Conservation (phyloP, 345 rosid species). For the Rubroshorea leprosula region DNA sequence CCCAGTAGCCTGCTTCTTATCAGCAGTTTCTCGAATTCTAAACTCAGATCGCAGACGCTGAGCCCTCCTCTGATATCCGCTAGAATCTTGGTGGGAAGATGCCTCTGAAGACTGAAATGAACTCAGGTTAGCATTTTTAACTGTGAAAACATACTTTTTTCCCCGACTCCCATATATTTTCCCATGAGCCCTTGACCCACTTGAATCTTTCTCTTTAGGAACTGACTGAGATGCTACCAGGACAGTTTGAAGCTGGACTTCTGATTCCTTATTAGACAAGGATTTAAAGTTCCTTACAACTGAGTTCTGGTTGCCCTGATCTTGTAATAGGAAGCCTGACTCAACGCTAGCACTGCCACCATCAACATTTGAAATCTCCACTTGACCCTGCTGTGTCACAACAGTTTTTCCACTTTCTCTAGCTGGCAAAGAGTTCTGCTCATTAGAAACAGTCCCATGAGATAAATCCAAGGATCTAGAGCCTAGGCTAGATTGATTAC, state of each 20-base stretch:
- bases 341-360: slow-evolving; percentile 27
- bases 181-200: slow-evolving; percentile 34
- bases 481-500: no score
- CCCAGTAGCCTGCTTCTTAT: slow-evolving; percentile 31
- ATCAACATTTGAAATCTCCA: neutral
- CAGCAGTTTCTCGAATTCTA: slow-evolving; percentile 62
- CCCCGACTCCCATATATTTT: slow-evolving; percentile 38
- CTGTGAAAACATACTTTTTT: slow-evolving; percentile 36
- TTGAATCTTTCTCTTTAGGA: slow-evolving; percentile 30
- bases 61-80: slow-evolving; percentile 56
- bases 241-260: slow-evolving; percentile 34
- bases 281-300: slow-evolving; percentile 25
- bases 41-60: slow-evolving; percentile 65
- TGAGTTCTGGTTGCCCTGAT: slow-evolving; percentile 31
- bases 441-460: slow-evolving; percentile 30
- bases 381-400: neutral
- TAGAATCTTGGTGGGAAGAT: slow-evolving; percentile 41
- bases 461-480: no score
- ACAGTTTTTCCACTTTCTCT: slow-evolving; percentile 22
- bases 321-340: slow-evolving; percentile 30
- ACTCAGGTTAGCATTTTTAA: slow-evolving; percentile 47
- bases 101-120: slow-evolving; percentile 46
- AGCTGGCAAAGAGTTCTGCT: slow-evolving; percentile 30
- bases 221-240: slow-evolving; percentile 21
- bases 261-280: slow-evolving; percentile 37